phyloP scores from a whole-genome alignment of 805 yeast genomes.

The Nakazawaea ambrosiae region DNA sequence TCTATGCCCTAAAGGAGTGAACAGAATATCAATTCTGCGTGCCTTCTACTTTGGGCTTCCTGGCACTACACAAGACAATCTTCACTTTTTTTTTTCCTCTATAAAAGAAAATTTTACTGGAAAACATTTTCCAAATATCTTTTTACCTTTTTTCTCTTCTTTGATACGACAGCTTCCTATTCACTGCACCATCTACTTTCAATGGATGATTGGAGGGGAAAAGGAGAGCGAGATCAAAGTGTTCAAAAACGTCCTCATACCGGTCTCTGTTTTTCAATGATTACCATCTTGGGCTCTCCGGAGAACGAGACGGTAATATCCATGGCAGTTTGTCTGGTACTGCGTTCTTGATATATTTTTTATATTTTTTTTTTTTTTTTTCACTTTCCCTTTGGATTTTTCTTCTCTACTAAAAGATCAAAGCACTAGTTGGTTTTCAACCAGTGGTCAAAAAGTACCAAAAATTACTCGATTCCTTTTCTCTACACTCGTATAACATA shows the following conservation, averaged over 20 bases:
- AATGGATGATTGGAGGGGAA: constrained; percentile 38
- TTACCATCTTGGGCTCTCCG: constrained; percentile 1
- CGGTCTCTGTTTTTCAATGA: constrained; percentile 18
- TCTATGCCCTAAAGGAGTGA: no score
- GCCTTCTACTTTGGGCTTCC: no score
- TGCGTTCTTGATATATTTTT: constrained; percentile 30
- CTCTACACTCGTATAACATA: no score
- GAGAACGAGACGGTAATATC: neutral
- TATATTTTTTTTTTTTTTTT: no score
- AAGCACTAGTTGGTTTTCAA: no score
- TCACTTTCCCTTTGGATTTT: no score
- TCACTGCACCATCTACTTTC: constrained; percentile 33
- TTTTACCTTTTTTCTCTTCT: constrained; percentile 15
- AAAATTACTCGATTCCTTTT: no score
- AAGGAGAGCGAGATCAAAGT: constrained; percentile 29
- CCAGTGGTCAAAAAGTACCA: no score
- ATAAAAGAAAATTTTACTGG: no score
- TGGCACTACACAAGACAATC: no score
- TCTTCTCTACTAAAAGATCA: no score
- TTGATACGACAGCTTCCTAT: constrained; percentile 37
- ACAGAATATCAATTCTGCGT: no score
- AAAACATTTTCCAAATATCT: constrained; percentile 6
- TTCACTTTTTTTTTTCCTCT: constrained; percentile 1
- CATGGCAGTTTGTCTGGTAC: constrained; percentile 27
- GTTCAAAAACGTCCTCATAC: constrained; percentile 33